Evolutionary conservation across 2,329 filamentous ascomycete genomes (phyloP).

Genomic region (Alternaria longipes): DNA sequence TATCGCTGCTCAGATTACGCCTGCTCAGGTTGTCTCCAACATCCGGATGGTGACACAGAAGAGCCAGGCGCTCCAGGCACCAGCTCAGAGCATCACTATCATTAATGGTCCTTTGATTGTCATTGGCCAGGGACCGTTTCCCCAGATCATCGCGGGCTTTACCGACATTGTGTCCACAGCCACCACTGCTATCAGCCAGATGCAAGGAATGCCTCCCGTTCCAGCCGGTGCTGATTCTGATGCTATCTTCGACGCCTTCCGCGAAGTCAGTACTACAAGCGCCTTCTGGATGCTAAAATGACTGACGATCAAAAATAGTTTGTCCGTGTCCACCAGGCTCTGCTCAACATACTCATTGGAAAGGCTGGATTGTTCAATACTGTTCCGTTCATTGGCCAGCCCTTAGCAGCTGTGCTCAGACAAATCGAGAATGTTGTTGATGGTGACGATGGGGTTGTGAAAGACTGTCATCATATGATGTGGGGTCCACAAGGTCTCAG

Average conservation of each 20-base stretch:
- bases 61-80: conserved; percentile 19
- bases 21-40: conserved; percentile 22
- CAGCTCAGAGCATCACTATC: conserved; percentile 20
- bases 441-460: neutral
- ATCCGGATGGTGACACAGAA: conserved; percentile 19
- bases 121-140: conserved; percentile 23
- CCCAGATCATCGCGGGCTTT: conserved; percentile 20
- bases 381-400: conserved; percentile 23
- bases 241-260: conserved; percentile 25
- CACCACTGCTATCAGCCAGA: conserved; percentile 15
- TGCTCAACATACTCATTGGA: conserved; percentile 30
- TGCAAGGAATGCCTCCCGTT: conserved; percentile 11
- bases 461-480: neutral
- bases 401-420: conserved; percentile 24
- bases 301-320: conserved; percentile 16
- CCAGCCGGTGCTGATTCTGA: conserved; percentile 9
- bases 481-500: neutral
- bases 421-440: conserved; percentile 26
- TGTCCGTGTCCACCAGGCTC: conserved; percentile 25
- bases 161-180: conserved; percentile 19
- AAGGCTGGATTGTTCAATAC: conserved; percentile 25
- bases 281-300: too few relatives aligned
- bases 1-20: conserved; percentile 10
- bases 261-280: conserved; percentile 10
- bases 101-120: conserved; percentile 20